Conservation (phyloP, 2,329 filamentous ascomycete species). For the Chalara sp. region DNA sequence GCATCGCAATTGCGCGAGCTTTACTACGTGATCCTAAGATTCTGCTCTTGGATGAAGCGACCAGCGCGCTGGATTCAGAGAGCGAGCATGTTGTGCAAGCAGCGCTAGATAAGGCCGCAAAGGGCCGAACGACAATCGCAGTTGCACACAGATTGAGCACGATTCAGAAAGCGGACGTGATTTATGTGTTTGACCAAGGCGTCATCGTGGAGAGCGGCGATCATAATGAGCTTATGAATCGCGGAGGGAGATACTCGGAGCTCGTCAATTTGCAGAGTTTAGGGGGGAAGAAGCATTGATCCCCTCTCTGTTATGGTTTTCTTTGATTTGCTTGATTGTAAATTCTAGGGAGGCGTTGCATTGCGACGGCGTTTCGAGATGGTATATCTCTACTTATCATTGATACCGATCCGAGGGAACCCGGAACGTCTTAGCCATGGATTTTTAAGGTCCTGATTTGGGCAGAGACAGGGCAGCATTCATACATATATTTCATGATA, state of each 20-base stretch:
- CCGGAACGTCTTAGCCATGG: too few relatives aligned
- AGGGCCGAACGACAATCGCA: conserved; percentile 84
- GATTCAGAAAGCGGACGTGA: conserved; percentile 89
- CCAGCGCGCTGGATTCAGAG: conserved; percentile 69
- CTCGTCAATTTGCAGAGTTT: conserved; percentile 75
- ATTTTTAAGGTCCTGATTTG: too few relatives aligned
- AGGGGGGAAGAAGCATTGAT: conserved; percentile 35
- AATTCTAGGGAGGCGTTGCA: background rate
- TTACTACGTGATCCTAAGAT: conserved; percentile 87
- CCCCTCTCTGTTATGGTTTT: background rate
- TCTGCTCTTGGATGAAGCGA: conserved; percentile 76
- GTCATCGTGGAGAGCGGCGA: conserved; percentile 78
- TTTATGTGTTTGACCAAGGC: conserved; percentile 94
- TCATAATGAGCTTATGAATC: conserved; percentile 65
- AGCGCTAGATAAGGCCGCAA: conserved; percentile 73
- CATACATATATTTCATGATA: too few relatives aligned
- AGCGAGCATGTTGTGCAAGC: conserved; percentile 75
- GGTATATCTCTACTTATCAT: background rate
- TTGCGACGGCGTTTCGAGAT: conserved; percentile 13
- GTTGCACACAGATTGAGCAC: conserved; percentile 89
- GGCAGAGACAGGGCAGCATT: too few relatives aligned
- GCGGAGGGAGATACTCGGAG: conserved; percentile 68
- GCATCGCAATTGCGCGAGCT: conserved; percentile 83
- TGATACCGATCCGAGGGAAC: too few relatives aligned
- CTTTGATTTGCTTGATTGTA: background rate